Conservation (phyloP, 495 filamentous ascomycete genomes). For the Hypoxylon intermedium region DNA sequence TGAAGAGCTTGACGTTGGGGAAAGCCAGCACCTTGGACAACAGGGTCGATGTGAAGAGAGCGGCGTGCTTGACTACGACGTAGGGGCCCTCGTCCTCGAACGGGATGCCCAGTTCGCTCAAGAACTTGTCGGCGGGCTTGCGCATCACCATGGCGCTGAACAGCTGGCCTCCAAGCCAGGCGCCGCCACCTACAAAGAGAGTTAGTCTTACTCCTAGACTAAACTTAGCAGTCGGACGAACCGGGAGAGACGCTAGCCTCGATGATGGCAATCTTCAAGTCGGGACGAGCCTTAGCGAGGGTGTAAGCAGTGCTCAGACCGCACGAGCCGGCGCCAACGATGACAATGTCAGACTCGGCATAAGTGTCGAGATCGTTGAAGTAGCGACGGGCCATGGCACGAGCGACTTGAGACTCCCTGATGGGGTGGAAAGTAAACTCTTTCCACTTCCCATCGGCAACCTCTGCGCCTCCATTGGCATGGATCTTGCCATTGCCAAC, state of each 20-base stretch:
- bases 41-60: conserved; percentile 86
- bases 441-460: conserved; percentile 74
- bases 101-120: conserved; percentile 79
- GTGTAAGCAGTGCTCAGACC: conserved; percentile 84
- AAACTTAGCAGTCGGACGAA: conserved; percentile 42
- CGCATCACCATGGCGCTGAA: conserved; percentile 95
- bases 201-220: conserved; percentile 18
- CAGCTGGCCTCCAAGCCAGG: conserved; percentile 91
- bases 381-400: conserved; percentile 92
- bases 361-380: conserved; percentile 87
- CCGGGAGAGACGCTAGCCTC: conserved; percentile 84
- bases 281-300: conserved; percentile 81
- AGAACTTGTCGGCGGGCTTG: conserved; percentile 85
- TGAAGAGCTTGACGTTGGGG: conserved; percentile 95
- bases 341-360: conserved; percentile 90
- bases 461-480: conserved; percentile 54
- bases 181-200: conserved; percentile 69
- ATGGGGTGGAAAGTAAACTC: conserved; percentile 83
- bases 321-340: conserved; percentile 87
- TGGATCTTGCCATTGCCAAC: conserved; percentile 49
- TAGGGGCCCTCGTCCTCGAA: conserved; percentile 87
- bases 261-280: conserved; percentile 90
- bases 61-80: conserved; percentile 92
- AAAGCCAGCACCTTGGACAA: conserved; percentile 78
- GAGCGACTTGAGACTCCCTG: conserved; percentile 87